These are phyloP conservation scores for Entomortierella parvispora DNA, from an alignment of 192 early-diverging fungal genomes.

Conservation along the genomic window DNA sequence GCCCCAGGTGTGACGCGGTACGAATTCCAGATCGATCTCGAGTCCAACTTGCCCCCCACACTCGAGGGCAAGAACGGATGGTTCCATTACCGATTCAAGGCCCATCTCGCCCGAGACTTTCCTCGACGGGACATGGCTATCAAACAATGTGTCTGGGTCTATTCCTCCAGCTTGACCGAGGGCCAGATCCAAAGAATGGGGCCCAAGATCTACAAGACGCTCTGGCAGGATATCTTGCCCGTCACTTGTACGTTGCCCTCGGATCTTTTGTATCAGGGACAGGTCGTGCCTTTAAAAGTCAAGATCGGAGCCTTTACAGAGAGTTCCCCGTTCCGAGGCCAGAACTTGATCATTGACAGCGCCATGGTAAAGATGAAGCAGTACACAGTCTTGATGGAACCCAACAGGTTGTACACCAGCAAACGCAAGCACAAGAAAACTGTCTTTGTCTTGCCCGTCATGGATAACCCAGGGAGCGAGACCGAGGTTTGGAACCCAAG, in stretches of 20 bases:
- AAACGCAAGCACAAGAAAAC: constrained; percentile 26
- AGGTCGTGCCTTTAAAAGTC: constrained; percentile 24
- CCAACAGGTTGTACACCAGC: neutral
- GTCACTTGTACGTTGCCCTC: constrained; percentile 27
- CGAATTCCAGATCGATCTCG: constrained; percentile 30
- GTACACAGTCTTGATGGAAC: constrained; percentile 24
- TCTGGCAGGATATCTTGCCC: constrained; percentile 31
- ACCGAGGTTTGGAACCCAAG: constrained; percentile 15
- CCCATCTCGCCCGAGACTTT: constrained; percentile 27
- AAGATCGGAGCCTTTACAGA: constrained; percentile 22
- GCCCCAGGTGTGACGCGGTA: constrained; percentile 34
- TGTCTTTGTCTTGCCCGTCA: constrained; percentile 15
- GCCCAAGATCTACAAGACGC: constrained; percentile 27
- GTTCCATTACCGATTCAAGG: constrained; percentile 47
- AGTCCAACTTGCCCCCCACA: constrained; percentile 22
- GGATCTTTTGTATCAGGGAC: constrained; percentile 37
- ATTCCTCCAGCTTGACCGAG: constrained; percentile 14
- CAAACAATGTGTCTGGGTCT: constrained; percentile 41
- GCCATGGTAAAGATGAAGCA: constrained; percentile 40
- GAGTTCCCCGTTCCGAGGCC: constrained; percentile 8
- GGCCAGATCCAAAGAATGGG: neutral
- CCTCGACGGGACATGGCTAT: constrained; percentile 40
- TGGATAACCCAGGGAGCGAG: neutral
- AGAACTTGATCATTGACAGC: constrained; percentile 22
- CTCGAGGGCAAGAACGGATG: constrained; percentile 29